Base-by-base conservation (phyloP, 441 rosid species). In the Melastoma candidum region DNA sequence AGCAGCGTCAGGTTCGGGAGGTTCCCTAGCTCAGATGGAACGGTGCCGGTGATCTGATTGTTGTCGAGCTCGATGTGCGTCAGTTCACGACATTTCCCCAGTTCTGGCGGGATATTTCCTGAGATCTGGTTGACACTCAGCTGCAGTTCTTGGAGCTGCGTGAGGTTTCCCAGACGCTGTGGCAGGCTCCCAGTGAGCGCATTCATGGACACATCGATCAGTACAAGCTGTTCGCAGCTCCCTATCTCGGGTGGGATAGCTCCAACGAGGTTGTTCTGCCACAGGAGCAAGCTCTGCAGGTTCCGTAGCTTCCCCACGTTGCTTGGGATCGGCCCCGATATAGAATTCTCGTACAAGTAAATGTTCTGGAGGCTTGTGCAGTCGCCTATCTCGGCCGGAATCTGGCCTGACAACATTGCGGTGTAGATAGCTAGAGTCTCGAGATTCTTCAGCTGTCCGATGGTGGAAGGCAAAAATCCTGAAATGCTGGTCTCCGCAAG, bases 11-110 rank as follows among this genome's bases (percentile, higher is more conserved):
- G 69, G 64, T 82, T 78, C 2, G 73, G 54, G 11, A 84, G 65
- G 56, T 66, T 68, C 0, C 84, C 84, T 11, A 84, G 54, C 53
- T 79, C 84, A 7, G 62, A 49, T 24, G 94, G 89, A 44, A 82
- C 75, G 2, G 77, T 50, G 2, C 93, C 88, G 3, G 78, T 69
- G 57, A 84, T 68, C 54, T 79, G 86, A 53, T 84, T 77, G 71
- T 77, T 74, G 65, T 77, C 82, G 14, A 77, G 75, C 66, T 74
- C 77, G 24, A 77, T 61, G 43, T 77, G 79, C 2, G 75, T 69
- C 44, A 77, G 51, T 41, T 48, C 59, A 46, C 12, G 59, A 50
- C 81, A 77, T 36, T 66, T 64, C 2, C 78, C 78, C 1, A 77
- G 60, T 53, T 67, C 57, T 7, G 24, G 46, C 22, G 81, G 81